Evolutionary conservation across 495 filamentous ascomycete genomes (phyloP).

Genomic region (Penicillium herquei): DNA sequence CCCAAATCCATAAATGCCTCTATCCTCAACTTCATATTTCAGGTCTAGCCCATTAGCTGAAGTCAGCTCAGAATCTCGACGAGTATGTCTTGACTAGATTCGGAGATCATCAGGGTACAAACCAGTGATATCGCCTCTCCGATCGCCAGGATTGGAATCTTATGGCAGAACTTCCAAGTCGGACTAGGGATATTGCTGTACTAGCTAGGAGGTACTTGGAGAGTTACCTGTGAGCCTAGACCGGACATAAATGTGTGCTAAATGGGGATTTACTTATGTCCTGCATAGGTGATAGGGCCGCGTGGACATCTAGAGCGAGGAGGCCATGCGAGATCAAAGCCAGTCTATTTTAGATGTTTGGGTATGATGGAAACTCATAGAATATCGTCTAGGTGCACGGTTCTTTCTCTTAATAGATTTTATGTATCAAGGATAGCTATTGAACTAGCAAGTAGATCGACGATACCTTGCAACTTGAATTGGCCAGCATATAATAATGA

Average conservation of each 20-base stretch:
- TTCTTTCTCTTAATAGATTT: background rate
- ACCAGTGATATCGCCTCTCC: background rate
- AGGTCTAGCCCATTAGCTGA: background rate
- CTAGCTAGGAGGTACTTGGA: too few relatives aligned
- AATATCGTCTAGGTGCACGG: too few relatives aligned
- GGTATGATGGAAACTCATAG: too few relatives aligned
- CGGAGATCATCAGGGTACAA: background rate
- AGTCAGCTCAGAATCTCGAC: constrained; percentile 9
- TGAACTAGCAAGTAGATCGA: too few relatives aligned
- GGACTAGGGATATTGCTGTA: background rate
- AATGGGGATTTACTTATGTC: background rate
- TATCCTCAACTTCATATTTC: background rate
- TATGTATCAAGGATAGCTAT: too few relatives aligned
- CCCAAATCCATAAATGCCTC: background rate
- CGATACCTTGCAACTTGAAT: too few relatives aligned
- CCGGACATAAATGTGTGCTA: background rate
- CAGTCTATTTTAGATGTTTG: background rate
- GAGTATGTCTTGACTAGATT: constrained; percentile 8
- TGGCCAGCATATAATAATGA: too few relatives aligned
- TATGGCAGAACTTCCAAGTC: background rate
- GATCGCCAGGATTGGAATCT: background rate
- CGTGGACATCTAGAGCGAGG: constrained; percentile 1
- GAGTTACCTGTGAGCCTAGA: background rate
- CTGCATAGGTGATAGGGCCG: constrained; percentile 1
- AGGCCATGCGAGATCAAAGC: background rate